Percentiles rank a stretch among this genome's conserved stretches.
Evolutionary conservation across 2,329 filamentous ascomycete genomes (phyloP).

Genomic region (Fusarium keratoplasticum): DNA sequence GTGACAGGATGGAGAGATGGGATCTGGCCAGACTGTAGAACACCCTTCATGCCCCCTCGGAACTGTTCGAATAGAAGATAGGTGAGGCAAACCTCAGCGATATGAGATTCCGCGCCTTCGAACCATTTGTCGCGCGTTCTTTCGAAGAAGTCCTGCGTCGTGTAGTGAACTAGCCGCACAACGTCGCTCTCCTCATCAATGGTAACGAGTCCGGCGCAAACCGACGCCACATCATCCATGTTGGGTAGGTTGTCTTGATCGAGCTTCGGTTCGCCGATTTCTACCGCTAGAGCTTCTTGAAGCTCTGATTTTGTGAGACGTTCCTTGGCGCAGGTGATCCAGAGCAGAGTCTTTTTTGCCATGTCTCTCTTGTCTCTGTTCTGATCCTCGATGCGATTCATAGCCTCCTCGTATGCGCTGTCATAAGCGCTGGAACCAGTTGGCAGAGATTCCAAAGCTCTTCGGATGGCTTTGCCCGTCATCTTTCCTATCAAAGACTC

Average conservation of each 20-base stretch:
- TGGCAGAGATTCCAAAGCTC: conserved; percentile 41
- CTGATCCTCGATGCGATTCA: conserved; percentile 56
- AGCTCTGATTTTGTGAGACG: conserved; percentile 51
- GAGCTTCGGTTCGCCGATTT: conserved; percentile 41
- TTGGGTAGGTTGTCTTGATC: conserved; percentile 52
- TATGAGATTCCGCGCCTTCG: not conserved
- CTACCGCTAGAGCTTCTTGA: conserved; percentile 55
- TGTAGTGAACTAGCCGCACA: conserved; percentile 58
- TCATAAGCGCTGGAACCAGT: conserved; percentile 17
- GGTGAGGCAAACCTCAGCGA: not conserved
- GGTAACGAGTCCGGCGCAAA: conserved; percentile 56
- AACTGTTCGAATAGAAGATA: not conserved
- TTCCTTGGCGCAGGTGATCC: conserved; percentile 53
- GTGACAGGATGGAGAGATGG: conserved; percentile 24
- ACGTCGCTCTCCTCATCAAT: conserved; percentile 51
- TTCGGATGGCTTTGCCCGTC: not conserved
- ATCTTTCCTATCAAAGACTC: not conserved
- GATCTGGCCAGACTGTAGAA: conserved; percentile 33
- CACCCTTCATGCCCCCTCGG: not conserved
- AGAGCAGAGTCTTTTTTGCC: conserved; percentile 54
- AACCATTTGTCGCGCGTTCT: not conserved
- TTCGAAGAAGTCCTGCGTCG: conserved; percentile 54
- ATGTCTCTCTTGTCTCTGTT: conserved; percentile 43
- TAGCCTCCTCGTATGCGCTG: conserved; percentile 53
- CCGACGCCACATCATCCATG: conserved; percentile 49